Percentiles rank a stretch among this genome's conserved stretches.
phyloP scores from a whole-genome alignment of 176 grass and related monocot genomes.

The Aegilops umbellulata region DNA sequence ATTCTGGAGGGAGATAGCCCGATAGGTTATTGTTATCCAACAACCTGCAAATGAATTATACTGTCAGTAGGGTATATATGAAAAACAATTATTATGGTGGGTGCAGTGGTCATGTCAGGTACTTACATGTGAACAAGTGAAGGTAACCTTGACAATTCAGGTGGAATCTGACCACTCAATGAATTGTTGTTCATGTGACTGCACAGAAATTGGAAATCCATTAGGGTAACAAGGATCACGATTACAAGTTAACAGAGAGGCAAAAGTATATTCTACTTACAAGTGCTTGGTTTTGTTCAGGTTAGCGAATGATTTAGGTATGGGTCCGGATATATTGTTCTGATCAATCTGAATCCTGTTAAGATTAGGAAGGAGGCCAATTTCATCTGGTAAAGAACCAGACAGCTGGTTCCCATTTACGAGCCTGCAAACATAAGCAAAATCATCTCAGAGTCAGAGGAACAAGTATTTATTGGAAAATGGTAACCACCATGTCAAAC shows the following conservation, averaged over 20 bases:
- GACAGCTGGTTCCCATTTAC: constrained; percentile 76
- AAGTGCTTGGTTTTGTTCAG: constrained; percentile 20
- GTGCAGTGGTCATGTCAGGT: neutral
- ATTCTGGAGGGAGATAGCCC: constrained; percentile 53
- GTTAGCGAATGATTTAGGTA: constrained; percentile 86
- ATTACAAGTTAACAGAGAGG: neutral
- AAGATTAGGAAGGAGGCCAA: constrained; percentile 78
- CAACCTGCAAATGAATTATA: constrained; percentile 47
- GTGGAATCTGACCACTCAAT: constrained; percentile 93
- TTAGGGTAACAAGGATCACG: constrained; percentile 22
- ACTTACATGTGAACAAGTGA: constrained; percentile 93
- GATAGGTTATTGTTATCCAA: constrained; percentile 83
- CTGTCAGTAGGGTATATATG: constrained; percentile 27
- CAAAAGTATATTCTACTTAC: too few relatives aligned
- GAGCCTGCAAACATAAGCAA: constrained; percentile 53
- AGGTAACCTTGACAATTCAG: constrained; percentile 75
- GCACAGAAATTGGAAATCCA: constrained; percentile 25
- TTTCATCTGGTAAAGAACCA: constrained; percentile 76
- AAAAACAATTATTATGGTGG: constrained; percentile 22
- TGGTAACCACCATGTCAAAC: neutral
- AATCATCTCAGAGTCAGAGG: constrained; percentile 8
- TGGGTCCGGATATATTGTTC: constrained; percentile 76
- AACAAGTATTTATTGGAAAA: neutral
- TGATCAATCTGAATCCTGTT: constrained; percentile 94
- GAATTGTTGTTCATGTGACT: constrained; percentile 99